Percentiles rank a stretch among this genome's conserved stretches.
These are phyloP conservation scores for Fragaria nilgerrensis DNA, from an alignment of 306 rosid species.

Conservation along the genomic window DNA sequence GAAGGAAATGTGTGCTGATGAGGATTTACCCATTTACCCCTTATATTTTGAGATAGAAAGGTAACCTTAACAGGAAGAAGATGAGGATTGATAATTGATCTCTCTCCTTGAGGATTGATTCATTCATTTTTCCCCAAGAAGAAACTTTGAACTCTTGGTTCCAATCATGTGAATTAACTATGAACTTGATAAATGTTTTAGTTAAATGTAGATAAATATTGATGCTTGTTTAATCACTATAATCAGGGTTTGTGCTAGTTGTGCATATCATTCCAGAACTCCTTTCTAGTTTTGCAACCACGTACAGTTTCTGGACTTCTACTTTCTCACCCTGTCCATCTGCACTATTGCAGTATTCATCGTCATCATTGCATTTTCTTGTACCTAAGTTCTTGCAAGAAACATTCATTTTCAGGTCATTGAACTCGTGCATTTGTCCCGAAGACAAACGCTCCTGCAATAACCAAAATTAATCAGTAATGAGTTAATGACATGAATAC, in stretches of 20 bases:
- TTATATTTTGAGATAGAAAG: too few species aligned
- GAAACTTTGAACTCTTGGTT: too few species aligned
- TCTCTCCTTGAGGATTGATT: too few species aligned
- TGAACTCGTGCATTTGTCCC: conserved; percentile 30
- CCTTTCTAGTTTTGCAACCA: not conserved
- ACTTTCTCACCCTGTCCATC: not conserved
- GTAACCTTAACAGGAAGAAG: too few species aligned
- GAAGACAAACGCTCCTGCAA: conserved; percentile 64
- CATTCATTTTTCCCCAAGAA: too few species aligned
- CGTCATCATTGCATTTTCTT: not conserved
- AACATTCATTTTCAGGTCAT: not conserved
- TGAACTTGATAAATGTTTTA: not conserved
- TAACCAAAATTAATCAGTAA: not conserved
- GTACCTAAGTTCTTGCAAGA: not conserved
- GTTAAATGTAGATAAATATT: too few species aligned
- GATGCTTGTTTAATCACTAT: not conserved
- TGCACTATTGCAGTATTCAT: not conserved
- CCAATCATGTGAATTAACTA: too few species aligned
- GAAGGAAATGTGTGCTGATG: conserved; percentile 92
- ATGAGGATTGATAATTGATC: too few species aligned
- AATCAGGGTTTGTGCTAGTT: not conserved
- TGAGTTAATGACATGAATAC: not conserved
- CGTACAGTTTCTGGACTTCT: not conserved
- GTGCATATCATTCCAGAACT: too few species aligned
- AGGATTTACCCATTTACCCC: conserved; percentile 28